Evolutionary conservation across 2,329 filamentous ascomycete species (phyloP), one percentile per base, ranked within the genome.

Genomic region (Phialocephala sp.): DNA sequence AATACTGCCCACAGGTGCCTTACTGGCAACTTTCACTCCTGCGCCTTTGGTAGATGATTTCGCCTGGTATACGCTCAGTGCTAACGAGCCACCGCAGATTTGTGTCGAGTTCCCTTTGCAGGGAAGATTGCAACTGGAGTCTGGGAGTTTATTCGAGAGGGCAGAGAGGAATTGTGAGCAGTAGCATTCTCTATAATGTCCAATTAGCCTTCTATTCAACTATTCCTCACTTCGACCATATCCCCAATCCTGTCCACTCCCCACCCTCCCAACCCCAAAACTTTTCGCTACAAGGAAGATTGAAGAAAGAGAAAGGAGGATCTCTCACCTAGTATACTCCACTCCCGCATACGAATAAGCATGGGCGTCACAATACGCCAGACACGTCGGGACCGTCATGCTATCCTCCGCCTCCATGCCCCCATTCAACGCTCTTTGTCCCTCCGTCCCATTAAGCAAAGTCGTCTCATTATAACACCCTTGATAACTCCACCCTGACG

Each of bases 121-220:
- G 0, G 83, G 76, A 37, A 82, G 79, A 64, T 82, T 76, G 75
- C 87, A 89, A 2, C 77, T 76, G 20, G 69, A 70, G 24, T 87
- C 85, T 36, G 79, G 71, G 11, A 87, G 74, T 66, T 80, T 80
- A 11, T 72, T 74, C 18, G 84, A 80, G 27, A 86, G 79, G 9
- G 76, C 74, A 9, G 80, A 81, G n/a, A 89, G 71, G 56, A 77
- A 77, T 20, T 81, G 77, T 24, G 83, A 80, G 75, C 87, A 89
- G 81, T 85, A 89, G 80, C 86, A 89, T 77, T 88, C 85, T 62
- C 84, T 85, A 20, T 20, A n/a, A 55, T 36, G 39, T 9, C 27
- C 55, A 39, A 22, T 27, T 57, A 27, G 36, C 24, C 35, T 57
- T 39, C 11, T 37, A 22, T 32, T 32, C 24, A 27, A 20, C 14